These are phyloP conservation scores for Cryptococcus hybrid DNA, from an alignment of 1,284 basidiomycete species.

Conservation along the genomic window DNA sequence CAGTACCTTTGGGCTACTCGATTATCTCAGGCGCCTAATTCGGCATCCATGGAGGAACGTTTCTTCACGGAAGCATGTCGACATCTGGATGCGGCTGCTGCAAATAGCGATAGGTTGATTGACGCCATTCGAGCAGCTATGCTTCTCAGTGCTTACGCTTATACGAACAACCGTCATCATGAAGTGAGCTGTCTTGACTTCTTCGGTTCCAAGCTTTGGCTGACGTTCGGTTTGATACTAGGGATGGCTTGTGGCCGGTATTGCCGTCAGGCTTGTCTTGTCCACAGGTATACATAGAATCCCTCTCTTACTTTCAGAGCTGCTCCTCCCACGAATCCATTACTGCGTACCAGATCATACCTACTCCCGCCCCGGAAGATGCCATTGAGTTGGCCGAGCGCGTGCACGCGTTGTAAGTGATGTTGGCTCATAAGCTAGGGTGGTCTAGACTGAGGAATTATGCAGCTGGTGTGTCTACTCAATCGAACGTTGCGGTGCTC, in stretches of 20 bases:
- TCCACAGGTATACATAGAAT: conserved; percentile 47
- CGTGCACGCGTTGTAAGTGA: conserved; percentile 41
- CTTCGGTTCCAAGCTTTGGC: not conserved
- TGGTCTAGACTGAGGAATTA: not conserved
- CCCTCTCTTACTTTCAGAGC: conserved; percentile 24
- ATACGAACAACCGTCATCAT: conserved; percentile 41
- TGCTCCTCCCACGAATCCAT: conserved; percentile 21
- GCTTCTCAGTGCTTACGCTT: conserved; percentile 38
- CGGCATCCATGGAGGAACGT: conserved; percentile 30
- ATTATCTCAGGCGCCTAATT: conserved; percentile 34
- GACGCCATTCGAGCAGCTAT: conserved; percentile 41
- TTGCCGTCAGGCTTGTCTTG: conserved; percentile 32
- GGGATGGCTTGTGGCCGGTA: conserved; percentile 40
- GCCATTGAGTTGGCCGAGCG: conserved; percentile 43
- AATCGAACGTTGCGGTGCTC: conserved; percentile 36
- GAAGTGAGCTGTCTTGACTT: conserved; percentile 18
- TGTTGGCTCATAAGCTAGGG: not conserved
- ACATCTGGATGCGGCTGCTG: conserved; percentile 33
- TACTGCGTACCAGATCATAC: conserved; percentile 31
- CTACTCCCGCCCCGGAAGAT: conserved; percentile 42
- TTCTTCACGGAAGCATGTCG: conserved; percentile 36
- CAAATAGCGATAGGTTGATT: conserved; percentile 38
- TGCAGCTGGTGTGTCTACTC: conserved; percentile 39
- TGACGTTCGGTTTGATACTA: conserved; percentile 2
- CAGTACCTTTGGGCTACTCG: conserved; percentile 47